Evolutionary conservation across 305 asterid genomes (phyloP).

Genomic region (Fraxinus paxiana): DNA sequence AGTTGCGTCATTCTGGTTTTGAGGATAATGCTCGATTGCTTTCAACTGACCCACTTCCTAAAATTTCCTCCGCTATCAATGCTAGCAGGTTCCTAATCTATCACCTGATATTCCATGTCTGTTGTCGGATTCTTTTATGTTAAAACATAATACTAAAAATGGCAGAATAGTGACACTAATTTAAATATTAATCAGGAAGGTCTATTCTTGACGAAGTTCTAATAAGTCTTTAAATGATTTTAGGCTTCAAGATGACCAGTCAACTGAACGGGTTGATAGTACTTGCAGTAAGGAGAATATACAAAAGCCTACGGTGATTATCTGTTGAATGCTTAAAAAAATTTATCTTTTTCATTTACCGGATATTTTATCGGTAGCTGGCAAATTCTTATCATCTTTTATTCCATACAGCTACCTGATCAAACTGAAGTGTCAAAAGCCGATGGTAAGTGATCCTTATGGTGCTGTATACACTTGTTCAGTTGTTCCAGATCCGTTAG

Average conservation of each 20-base stretch:
- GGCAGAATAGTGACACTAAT: neutral
- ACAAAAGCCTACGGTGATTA: slow-evolving; percentile 36
- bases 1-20: slow-evolving; percentile 16
- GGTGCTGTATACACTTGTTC: slow-evolving; percentile 15
- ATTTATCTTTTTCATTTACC: neutral
- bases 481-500: slow-evolving; percentile 12
- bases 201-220: neutral
- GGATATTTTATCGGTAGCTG: neutral
- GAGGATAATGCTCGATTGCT: slow-evolving; percentile 29
- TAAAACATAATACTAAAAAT: neutral
- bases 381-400: slow-evolving; percentile 9
- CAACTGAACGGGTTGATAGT: slow-evolving; percentile 41
- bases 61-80: slow-evolving; percentile 14
- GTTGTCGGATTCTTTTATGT: neutral
- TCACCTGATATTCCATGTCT: neutral
- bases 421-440: slow-evolving; percentile 44
- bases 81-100: slow-evolving; percentile 33
- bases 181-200: neutral
- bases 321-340: neutral
- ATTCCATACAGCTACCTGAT: slow-evolving; percentile 45
- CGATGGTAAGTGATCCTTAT: slow-evolving; percentile 53
- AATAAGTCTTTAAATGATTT: neutral
- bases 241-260: slow-evolving; percentile 36
- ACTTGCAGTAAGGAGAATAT: slow-evolving; percentile 40
- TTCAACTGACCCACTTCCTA: slow-evolving; percentile 24